Conservation (phyloP, 805 yeast species). For the Candida maesae region DNA sequence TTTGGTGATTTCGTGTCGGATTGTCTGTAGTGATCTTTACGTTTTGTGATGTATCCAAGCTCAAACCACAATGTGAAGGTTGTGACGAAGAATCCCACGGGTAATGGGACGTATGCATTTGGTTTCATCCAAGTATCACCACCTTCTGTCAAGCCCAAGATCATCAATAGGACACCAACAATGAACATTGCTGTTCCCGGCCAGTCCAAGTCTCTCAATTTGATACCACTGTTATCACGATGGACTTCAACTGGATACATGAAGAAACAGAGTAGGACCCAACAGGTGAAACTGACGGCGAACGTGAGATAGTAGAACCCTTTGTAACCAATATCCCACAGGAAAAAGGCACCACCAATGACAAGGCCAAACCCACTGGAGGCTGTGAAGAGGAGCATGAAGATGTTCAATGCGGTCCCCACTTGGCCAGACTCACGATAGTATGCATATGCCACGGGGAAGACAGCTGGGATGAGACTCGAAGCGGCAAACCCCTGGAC, state of each 20-base stretch:
- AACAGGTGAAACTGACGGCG: constrained; percentile 25
- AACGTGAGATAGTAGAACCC: constrained; percentile 37
- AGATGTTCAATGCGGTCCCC: constrained; percentile 25
- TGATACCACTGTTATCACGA: constrained; percentile 17
- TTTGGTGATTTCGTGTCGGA: no score
- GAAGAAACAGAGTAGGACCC: constrained; percentile 25
- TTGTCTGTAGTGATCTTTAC: no score
- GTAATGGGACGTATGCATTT: constrained; percentile 38
- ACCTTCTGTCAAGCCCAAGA: constrained; percentile 43
- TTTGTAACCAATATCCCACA: constrained; percentile 35
- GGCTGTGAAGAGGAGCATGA: constrained; percentile 27
- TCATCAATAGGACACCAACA: constrained; percentile 36
- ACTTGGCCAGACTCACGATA: constrained; percentile 28
- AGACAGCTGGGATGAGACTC: constrained; percentile 35
- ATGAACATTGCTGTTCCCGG: constrained; percentile 33
- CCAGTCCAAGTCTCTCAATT: constrained; percentile 32
- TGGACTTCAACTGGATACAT: constrained; percentile 30
- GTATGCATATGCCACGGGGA: constrained; percentile 30
- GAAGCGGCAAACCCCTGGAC: constrained; percentile 44
- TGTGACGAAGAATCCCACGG: constrained; percentile 34
- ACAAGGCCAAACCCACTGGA: constrained; percentile 36
- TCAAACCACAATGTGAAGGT: constrained; percentile 31
- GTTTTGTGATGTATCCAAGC: constrained; percentile 18
- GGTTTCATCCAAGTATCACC: constrained; percentile 41
- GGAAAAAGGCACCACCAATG: constrained; percentile 43